Evolutionary conservation across 164 flowering plant genomes (phyloP).

Genomic region (Euptelea pleiosperma): DNA sequence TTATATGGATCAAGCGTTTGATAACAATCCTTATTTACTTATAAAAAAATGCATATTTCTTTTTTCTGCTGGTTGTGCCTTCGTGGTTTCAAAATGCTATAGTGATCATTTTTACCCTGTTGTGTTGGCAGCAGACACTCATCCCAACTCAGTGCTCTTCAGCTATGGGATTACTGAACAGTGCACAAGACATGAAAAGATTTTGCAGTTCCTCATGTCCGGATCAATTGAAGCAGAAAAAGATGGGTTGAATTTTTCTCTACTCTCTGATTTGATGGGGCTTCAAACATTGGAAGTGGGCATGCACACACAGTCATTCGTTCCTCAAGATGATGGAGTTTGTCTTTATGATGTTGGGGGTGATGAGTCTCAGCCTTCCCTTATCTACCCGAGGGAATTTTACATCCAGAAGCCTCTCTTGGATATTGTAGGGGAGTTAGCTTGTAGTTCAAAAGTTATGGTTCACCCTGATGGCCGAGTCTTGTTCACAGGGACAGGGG

Average conservation of each 20-base stretch:
- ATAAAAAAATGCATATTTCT: background rate
- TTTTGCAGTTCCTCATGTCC: constrained; percentile 47
- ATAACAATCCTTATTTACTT: no score
- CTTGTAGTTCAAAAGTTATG: constrained; percentile 31
- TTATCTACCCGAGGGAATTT: constrained; percentile 37
- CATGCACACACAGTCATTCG: constrained; percentile 20
- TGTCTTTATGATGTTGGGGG: constrained; percentile 12
- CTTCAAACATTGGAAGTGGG: constrained; percentile 25
- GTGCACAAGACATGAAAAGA: constrained; percentile 44
- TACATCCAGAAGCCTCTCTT: constrained; percentile 31
- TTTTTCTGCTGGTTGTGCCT: background rate
- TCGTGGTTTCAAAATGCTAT: background rate
- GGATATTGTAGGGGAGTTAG: constrained; percentile 45
- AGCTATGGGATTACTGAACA: constrained; percentile 56
- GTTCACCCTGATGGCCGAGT: constrained; percentile 45
- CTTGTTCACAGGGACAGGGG: constrained; percentile 30
- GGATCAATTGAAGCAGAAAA: constrained; percentile 37
- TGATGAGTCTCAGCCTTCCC: constrained; percentile 23
- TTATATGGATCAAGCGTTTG: no score
- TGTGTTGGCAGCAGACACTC: constrained; percentile 35
- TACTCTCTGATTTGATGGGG: constrained; percentile 46
- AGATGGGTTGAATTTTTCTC: constrained; percentile 35
- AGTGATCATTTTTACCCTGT: background rate
- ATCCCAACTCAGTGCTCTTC: constrained; percentile 33
- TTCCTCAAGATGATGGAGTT: constrained; percentile 18